Evolutionary conservation across 805 yeast genomes (phyloP).

Genomic region (Tanozyma kutaoensis): DNA sequence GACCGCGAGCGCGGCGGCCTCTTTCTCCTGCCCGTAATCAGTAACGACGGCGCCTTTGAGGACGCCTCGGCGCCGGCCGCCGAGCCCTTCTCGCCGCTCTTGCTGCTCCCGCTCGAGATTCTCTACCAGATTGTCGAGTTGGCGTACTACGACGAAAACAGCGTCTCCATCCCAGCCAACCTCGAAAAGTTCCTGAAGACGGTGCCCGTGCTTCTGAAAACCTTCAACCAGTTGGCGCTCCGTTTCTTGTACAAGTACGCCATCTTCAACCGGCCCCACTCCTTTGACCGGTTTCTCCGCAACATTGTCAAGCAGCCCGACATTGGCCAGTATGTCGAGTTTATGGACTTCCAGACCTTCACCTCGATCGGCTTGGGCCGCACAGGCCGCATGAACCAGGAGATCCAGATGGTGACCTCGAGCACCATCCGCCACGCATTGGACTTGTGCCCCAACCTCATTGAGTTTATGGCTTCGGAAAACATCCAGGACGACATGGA

Average conservation of each 20-base stretch:
- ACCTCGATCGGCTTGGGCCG: constrained; percentile 85
- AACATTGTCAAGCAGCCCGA: constrained; percentile 32
- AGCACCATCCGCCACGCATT: constrained; percentile 56
- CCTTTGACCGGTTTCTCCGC: constrained; percentile 58
- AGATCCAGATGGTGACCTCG: constrained; percentile 80
- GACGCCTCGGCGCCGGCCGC: constrained; percentile 2
- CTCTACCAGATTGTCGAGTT: constrained; percentile 40
- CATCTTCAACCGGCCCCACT: constrained; percentile 65
- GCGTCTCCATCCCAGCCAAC: constrained; percentile 37
- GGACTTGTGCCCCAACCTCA: constrained; percentile 46
- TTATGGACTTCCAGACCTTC: constrained; percentile 77
- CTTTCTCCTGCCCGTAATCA: constrained; percentile 8
- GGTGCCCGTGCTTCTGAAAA: constrained; percentile 40
- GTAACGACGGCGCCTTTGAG: constrained; percentile 4
- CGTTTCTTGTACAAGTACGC: constrained; percentile 54
- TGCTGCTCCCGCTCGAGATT: constrained; percentile 41
- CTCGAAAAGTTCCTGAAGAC: constrained; percentile 37
- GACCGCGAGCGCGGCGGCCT: constrained; percentile 1
- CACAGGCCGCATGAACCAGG: constrained; percentile 80
- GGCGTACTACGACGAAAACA: constrained; percentile 40
- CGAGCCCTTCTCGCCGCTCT: constrained; percentile 8
- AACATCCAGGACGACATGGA: constrained; percentile 77
- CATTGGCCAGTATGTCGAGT: constrained; percentile 51
- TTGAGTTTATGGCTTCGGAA: constrained; percentile 75
- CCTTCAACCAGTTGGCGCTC: constrained; percentile 42